Percentiles rank a stretch among this genome's conserved stretches.
Conservation (phyloP, 179 eudicot genomes). For the Spinacia oleracea region DNA sequence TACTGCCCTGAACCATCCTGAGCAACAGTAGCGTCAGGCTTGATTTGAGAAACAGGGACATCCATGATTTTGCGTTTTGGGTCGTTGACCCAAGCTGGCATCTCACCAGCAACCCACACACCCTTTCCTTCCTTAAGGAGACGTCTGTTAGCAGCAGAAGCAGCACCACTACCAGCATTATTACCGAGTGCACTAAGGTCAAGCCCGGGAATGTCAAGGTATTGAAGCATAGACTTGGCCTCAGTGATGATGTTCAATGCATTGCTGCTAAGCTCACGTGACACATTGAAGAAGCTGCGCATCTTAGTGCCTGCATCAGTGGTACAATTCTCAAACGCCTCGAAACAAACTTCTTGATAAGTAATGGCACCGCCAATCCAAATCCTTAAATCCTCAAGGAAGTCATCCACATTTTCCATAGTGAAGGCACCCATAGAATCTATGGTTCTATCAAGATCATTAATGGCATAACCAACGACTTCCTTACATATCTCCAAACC, state of each 20-base stretch:
- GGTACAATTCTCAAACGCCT: slow-evolving; percentile 57
- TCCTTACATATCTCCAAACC: slow-evolving; percentile 46
- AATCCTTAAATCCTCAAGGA: slow-evolving; percentile 43
- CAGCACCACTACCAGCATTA: neutral
- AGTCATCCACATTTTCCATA: slow-evolving; percentile 26
- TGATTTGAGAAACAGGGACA: slow-evolving; percentile 12
- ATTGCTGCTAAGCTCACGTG: slow-evolving; percentile 51
- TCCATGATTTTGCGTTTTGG: slow-evolving; percentile 31
- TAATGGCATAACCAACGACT: slow-evolving; percentile 34
- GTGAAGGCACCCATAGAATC: slow-evolving; percentile 28
- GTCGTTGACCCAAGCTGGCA: slow-evolving; percentile 49
- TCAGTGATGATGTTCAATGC: slow-evolving; percentile 55
- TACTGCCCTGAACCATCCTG: slow-evolving; percentile 51
- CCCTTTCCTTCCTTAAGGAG: slow-evolving; percentile 6
- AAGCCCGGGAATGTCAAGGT: slow-evolving; percentile 34
- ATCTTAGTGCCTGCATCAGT: slow-evolving; percentile 50
- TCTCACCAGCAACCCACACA: slow-evolving; percentile 32
- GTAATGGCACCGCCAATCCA: slow-evolving; percentile 66
- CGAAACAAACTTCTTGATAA: slow-evolving; percentile 59
- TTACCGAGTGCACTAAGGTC: slow-evolving; percentile 12
- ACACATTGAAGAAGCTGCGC: slow-evolving; percentile 41
- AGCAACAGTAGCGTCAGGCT: slow-evolving; percentile 51
- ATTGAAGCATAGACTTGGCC: slow-evolving; percentile 25
- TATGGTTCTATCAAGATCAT: slow-evolving; percentile 50
- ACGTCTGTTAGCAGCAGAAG: slow-evolving; percentile 10